These are phyloP conservation scores for Adansonia rubrostipa DNA, from an alignment of 441 rosid genomes.

Conservation along the genomic window DNA sequence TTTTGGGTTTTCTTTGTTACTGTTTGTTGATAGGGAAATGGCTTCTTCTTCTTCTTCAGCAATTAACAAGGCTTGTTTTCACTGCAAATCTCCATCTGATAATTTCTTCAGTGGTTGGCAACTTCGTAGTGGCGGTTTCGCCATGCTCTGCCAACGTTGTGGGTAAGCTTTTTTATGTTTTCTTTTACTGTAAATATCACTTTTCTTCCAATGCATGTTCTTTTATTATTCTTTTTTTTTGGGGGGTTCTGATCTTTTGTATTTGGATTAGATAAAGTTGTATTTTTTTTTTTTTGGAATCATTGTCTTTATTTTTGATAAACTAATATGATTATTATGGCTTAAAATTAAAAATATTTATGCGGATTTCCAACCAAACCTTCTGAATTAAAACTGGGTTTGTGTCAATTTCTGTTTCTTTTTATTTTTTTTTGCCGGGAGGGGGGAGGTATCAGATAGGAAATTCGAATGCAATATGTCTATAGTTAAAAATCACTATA, in stretches of 20 bases:
- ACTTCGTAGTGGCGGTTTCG: conserved; percentile 24
- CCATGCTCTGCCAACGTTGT: conserved; percentile 40
- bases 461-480: background rate
- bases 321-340: background rate
- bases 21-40: conserved; percentile 17
- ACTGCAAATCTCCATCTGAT: conserved; percentile 27
- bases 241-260: background rate
- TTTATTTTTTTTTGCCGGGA: background rate
- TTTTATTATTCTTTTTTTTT: background rate
- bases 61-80: conserved; percentile 22
- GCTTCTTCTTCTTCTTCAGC: conserved; percentile 12
- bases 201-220: background rate
- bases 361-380: conserved; percentile 2
- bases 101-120: conserved; percentile 34
- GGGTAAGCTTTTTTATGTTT: conserved; percentile 29
- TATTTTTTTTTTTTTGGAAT: background rate
- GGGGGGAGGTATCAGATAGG: background rate
- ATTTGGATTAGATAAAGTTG: conserved; percentile 4
- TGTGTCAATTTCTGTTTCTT: background rate
- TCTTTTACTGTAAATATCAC: background rate
- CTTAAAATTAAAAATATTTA: background rate
- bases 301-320: background rate
- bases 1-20: background rate
- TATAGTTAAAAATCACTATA: background rate
- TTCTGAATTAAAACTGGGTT: background rate